phyloP scores from a whole-genome alignment of 768 basidiomycete species.

The Amanita muscaria region DNA sequence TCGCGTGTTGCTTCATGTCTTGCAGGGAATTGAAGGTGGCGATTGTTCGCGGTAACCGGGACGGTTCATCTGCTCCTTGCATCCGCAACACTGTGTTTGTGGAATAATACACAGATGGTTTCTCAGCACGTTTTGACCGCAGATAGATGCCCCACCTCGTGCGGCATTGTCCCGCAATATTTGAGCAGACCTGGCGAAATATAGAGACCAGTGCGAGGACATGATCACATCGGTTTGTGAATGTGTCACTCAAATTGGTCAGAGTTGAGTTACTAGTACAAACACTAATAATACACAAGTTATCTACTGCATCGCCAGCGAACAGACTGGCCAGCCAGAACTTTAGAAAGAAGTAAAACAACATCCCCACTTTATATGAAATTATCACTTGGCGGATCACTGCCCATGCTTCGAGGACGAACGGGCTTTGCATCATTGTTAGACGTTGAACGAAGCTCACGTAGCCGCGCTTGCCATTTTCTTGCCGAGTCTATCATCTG shows the following conservation, averaged over 20 bases:
- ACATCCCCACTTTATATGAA: no score
- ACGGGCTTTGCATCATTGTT: no score
- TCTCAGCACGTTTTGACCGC: background rate
- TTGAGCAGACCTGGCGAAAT: slow-evolving; percentile 31
- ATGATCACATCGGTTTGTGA: slow-evolving; percentile 15
- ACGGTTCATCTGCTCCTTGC: slow-evolving; percentile 63
- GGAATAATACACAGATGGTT: background rate
- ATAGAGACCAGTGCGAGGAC: slow-evolving; percentile 30
- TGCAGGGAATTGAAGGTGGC: slow-evolving; percentile 53
- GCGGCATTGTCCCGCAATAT: slow-evolving; percentile 25
- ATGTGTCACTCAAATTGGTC: background rate
- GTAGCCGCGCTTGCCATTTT: no score
- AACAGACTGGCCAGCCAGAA: slow-evolving; percentile 14
- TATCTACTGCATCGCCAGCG: no score
- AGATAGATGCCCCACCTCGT: slow-evolving; percentile 22
- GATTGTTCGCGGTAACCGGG: slow-evolving; percentile 53
- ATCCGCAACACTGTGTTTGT: slow-evolving; percentile 52
- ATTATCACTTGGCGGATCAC: no score
- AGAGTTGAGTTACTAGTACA: background rate
- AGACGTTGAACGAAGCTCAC: no score
- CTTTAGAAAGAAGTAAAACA: no score
- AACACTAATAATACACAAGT: background rate
- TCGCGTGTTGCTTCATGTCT: slow-evolving; percentile 56
- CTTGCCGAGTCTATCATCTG: no score
- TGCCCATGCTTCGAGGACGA: no score